Evolutionary conservation across 2,329 filamentous ascomycete species (phyloP).

Genomic region (Aspergillus pseudotamarii): DNA sequence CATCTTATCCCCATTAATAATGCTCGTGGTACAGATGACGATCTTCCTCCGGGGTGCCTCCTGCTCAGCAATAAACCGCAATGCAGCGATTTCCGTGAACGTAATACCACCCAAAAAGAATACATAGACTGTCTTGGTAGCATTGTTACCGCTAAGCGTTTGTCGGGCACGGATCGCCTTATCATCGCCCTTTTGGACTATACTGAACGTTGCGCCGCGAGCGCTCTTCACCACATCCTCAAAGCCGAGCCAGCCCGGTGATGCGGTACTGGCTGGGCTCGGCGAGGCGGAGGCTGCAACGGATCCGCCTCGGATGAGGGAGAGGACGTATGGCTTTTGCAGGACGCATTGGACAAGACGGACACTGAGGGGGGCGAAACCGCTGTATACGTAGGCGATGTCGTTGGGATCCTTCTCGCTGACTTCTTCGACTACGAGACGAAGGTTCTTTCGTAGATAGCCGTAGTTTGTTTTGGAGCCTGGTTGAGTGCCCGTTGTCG

Average conservation of each 20-base stretch:
- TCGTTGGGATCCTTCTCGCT: constrained; percentile 94
- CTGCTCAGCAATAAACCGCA: constrained; percentile 85
- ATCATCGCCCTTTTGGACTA: constrained; percentile 88
- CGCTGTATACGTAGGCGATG: constrained; percentile 96
- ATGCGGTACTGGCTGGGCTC: constrained; percentile 58
- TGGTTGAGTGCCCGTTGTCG: constrained; percentile 65
- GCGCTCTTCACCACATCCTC: constrained; percentile 89
- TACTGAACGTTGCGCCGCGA: constrained; percentile 85
- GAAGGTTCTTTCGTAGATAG: constrained; percentile 80
- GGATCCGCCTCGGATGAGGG: constrained; percentile 67
- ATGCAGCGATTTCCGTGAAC: constrained; percentile 90
- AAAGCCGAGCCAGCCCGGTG: constrained; percentile 88
- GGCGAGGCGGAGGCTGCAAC: constrained; percentile 45
- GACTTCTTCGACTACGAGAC: constrained; percentile 92
- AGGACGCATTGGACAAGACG: constrained; percentile 89
- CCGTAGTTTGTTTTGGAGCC: constrained; percentile 87
- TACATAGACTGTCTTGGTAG: constrained; percentile 87
- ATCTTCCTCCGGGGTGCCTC: constrained; percentile 81
- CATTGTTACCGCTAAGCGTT: constrained; percentile 73
- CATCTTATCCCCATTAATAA: constrained; percentile 86
- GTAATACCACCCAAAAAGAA: constrained; percentile 97
- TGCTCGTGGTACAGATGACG: constrained; percentile 87
- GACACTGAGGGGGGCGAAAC: constrained; percentile 90
- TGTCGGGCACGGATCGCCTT: constrained; percentile 86
- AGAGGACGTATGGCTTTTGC: constrained; percentile 82